Base-by-base conservation (phyloP, 441 rosid species). In the Jatropha podagrica region DNA sequence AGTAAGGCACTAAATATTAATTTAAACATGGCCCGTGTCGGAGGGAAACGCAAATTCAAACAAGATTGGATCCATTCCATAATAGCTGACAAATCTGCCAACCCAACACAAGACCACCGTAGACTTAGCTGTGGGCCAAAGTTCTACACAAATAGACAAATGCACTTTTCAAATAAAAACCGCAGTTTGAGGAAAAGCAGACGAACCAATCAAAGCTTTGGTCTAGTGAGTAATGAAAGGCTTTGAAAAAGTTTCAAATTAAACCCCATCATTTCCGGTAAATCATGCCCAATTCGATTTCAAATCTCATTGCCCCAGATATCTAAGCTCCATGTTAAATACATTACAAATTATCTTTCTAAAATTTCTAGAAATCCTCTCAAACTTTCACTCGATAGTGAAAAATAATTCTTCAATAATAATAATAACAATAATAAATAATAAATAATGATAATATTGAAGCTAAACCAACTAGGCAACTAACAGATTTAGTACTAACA, bases 221-320 rank as follows among this genome's bases (percentile, higher is more conserved):
- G 32, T 32, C 32, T 32, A 32, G 32, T 32, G 32, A 2, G 32
- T 32, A 32, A 32, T 32, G 32, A 2, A 32, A 32, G 32, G 2
- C 2, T 32, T 32, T 32, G 32, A 32, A 32, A 32, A 42, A 42
- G 8, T 51, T 38, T n/a, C 18, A 38, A 20, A 14, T 46, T 66
- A 4, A 56, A 42, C 59, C 2, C 56, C 54, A 42, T 15, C 27
- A 56, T 54, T 63, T 26, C 13, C 11, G 40, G 14, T 9, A 48
- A 15, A 32, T 37, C 37, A 6, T 7, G 38, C 5, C 38, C 46
- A 3, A 7, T 64, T 38, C 37, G 55, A 74, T 55, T 44, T 56
- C 46, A 74, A 74, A 52, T 74, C 71, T 65, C 41, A 65, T 61
- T 52, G 14, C 26, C 65, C 32, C 61, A 1, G 40, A 44, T 32